Evolutionary conservation across 805 yeast genomes (phyloP).

Genomic region (Wilhelminamyces savonicus): DNA sequence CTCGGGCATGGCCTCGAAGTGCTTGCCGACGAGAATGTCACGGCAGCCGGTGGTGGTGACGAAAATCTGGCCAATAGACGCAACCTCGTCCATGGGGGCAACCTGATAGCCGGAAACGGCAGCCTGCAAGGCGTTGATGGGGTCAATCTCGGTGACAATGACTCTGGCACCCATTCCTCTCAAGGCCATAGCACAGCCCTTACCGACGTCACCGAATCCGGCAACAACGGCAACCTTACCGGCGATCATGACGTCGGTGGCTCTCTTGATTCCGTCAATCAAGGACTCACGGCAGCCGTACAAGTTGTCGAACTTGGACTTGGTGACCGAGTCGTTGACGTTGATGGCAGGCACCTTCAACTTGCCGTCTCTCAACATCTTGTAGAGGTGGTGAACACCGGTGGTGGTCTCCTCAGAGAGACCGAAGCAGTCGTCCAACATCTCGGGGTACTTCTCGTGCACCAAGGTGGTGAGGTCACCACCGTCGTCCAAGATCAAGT

Average conservation of each 20-base stretch:
- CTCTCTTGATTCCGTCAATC: slow-evolving; percentile 98
- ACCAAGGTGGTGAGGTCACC: slow-evolving; percentile 97
- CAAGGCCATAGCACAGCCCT: slow-evolving; percentile 99
- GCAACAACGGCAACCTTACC: slow-evolving; percentile 99
- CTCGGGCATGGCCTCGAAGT: slow-evolving; percentile 92
- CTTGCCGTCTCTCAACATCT: slow-evolving; percentile 80
- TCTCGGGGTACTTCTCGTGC: slow-evolving; percentile 97
- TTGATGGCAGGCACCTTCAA: slow-evolving; percentile 99
- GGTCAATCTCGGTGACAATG: slow-evolving; percentile 94
- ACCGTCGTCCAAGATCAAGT: slow-evolving; percentile 98
- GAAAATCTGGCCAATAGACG: slow-evolving; percentile 88
- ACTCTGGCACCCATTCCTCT: slow-evolving; percentile 99
- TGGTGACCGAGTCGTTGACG: slow-evolving; percentile 98
- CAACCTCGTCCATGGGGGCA: slow-evolving; percentile 90
- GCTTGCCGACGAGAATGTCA: slow-evolving; percentile 88
- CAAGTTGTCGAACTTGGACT: slow-evolving; percentile 98
- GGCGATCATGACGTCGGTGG: slow-evolving; percentile 99
- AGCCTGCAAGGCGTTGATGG: slow-evolving; percentile 98
- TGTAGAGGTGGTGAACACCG: slow-evolving; percentile 99
- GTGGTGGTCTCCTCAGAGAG: slow-evolving; percentile 99
- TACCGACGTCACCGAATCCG: slow-evolving; percentile 99
- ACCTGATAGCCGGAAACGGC: slow-evolving; percentile 99
- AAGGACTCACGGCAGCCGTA: slow-evolving; percentile 99
- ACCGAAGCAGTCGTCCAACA: slow-evolving; percentile 93
- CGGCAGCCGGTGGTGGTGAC: slow-evolving; percentile 99